These are phyloP conservation scores for Xylariaceae sp. DNA, from an alignment of 2,329 filamentous ascomycete species.

Conservation along the genomic window DNA sequence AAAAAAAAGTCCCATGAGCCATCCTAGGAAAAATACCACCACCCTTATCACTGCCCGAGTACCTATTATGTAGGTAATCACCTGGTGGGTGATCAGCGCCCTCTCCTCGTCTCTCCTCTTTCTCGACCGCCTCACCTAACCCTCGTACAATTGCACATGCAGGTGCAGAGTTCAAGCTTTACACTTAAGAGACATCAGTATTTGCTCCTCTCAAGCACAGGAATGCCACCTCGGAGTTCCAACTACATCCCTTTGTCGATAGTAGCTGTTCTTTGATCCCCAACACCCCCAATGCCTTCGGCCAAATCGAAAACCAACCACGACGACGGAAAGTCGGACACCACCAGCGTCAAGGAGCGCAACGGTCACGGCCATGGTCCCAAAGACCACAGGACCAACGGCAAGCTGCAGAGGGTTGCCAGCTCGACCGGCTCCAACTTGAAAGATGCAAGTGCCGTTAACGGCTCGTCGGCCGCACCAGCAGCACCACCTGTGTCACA, in stretches of 20 bases:
- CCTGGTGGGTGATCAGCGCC: not conserved
- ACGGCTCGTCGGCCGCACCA: constrained; percentile 21
- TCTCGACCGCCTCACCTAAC: not conserved
- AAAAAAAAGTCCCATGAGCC: constrained; percentile 13
- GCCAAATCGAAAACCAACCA: constrained; percentile 29
- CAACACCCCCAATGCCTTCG: constrained; percentile 19
- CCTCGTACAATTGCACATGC: not conserved
- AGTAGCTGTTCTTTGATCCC: constrained; percentile 21
- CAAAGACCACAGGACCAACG: constrained; percentile 35
- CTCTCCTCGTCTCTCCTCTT: not conserved
- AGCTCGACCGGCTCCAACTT: constrained; percentile 47
- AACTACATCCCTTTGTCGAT: constrained; percentile 7
- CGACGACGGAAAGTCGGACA: constrained; percentile 32
- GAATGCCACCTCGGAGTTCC: constrained; percentile 17
- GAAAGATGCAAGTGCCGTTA: constrained; percentile 36
- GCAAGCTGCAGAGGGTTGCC: constrained; percentile 53
- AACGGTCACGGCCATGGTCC: constrained; percentile 24
- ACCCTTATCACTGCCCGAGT: too few species aligned
- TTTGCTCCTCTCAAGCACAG: constrained; percentile 7
- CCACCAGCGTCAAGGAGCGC: constrained; percentile 28
- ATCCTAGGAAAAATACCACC: constrained; percentile 1
- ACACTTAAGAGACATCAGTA: not conserved
- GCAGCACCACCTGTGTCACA: constrained; percentile 17
- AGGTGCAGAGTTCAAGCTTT: not conserved
- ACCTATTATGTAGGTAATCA: not conserved